These are phyloP conservation scores for Bipolaris victoriae DNA, from an alignment of 2,329 filamentous ascomycete genomes.

Conservation along the genomic window DNA sequence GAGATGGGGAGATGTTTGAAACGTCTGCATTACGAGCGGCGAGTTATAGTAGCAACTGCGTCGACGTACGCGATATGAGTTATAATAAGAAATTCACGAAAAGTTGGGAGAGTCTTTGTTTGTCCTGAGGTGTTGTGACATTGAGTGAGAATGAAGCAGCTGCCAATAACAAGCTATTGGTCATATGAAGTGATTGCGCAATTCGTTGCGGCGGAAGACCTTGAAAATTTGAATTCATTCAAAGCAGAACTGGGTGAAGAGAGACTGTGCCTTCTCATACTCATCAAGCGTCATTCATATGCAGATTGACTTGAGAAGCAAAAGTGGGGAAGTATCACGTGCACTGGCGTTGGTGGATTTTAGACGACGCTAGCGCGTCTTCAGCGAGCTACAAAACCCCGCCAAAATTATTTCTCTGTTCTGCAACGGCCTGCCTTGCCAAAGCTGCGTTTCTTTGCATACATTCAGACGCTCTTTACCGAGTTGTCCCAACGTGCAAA, in stretches of 20 bases:
- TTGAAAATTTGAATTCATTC: too few species aligned
- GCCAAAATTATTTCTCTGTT: constrained; percentile 48
- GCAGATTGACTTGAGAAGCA: background rate
- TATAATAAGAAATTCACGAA: constrained; percentile 1
- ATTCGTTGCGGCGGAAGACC: too few species aligned
- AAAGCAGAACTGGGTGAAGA: too few species aligned
- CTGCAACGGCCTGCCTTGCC: constrained; percentile 80
- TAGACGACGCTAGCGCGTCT: constrained; percentile 27
- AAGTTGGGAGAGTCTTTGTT: background rate
- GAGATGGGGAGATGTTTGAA: background rate
- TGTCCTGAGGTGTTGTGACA: background rate
- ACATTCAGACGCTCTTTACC: constrained; percentile 64
- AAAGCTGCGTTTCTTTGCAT: constrained; percentile 97
- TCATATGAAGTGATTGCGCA: too few species aligned
- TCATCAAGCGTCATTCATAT: background rate
- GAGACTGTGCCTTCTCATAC: background rate
- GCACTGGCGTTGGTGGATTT: constrained; percentile 11
- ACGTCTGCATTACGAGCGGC: background rate
- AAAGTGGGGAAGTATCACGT: constrained; percentile 1
- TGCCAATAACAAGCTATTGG: background rate
- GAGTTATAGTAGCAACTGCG: background rate
- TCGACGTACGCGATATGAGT: background rate
- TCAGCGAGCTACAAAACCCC: constrained; percentile 44
- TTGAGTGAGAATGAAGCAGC: too few species aligned
- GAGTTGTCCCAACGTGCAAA: constrained; percentile 65